phyloP scores from a whole-genome alignment of 345 rosid genomes.

The Linum trigynum region DNA sequence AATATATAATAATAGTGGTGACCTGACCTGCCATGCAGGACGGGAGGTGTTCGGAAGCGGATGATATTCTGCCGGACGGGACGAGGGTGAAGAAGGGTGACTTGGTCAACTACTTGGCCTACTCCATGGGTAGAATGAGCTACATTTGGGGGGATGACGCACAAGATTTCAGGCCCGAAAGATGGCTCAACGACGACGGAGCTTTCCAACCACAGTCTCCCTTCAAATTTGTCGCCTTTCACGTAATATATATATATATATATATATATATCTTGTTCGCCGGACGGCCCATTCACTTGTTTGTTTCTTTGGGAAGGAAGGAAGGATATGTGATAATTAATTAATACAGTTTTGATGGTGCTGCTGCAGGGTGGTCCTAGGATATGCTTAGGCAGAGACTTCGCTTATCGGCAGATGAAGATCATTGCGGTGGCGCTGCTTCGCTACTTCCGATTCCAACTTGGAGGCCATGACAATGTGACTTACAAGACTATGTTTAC shows the following conservation, averaged over 20 bases:
- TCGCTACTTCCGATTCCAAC: conserved; percentile 44
- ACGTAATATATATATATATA: conserved; percentile 17
- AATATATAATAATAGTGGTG: not conserved
- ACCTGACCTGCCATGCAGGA: conserved; percentile 27
- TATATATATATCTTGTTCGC: not conserved
- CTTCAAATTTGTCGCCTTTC: conserved; percentile 62
- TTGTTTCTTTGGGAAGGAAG: not conserved
- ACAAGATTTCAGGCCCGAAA: conserved; percentile 54
- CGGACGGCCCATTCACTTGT: no score
- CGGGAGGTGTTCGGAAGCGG: conserved; percentile 44
- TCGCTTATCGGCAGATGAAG: conserved; percentile 74
- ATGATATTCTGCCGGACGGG: conserved; percentile 71
- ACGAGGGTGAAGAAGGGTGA: conserved; percentile 54
- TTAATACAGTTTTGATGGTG: not conserved
- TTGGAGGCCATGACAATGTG: conserved; percentile 40
- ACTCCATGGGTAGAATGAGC: conserved; percentile 76
- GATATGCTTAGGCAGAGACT: conserved; percentile 63
- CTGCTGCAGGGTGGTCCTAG: conserved; percentile 70
- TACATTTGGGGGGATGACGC: conserved; percentile 74
- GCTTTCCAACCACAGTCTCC: conserved; percentile 54
- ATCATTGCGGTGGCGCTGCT: conserved; percentile 50
- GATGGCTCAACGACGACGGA: conserved; percentile 61
- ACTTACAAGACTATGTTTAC: conserved; percentile 53
- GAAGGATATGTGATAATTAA: not conserved
- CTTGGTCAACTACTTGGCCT: conserved; percentile 40